These are phyloP conservation scores for Fragaria vesca DNA, from an alignment of 306 rosid species.

Conservation along the genomic window DNA sequence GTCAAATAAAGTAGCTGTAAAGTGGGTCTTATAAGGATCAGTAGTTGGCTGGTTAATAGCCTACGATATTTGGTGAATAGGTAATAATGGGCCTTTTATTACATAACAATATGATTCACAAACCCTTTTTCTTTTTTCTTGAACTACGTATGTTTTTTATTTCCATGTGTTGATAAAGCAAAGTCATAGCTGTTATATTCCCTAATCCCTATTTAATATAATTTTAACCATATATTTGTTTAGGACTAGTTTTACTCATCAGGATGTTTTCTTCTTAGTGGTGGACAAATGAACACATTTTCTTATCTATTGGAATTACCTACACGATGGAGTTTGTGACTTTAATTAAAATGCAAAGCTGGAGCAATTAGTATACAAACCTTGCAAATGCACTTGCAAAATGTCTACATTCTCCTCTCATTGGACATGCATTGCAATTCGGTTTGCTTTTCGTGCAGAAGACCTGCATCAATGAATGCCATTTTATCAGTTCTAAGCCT, in stretches of 20 bases:
- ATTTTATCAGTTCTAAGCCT: constrained; percentile 30
- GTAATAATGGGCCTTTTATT: not conserved
- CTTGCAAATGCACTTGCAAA: constrained; percentile 99
- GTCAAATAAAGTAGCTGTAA: constrained; percentile 18
- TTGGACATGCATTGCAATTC: constrained; percentile 97
- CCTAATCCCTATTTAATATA: not conserved
- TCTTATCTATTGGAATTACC: constrained; percentile 12
- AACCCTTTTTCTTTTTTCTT: not conserved
- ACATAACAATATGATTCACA: constrained; percentile 6
- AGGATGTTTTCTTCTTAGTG: constrained; percentile 1
- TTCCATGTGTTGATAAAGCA: constrained; percentile 1
- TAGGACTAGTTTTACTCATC: not conserved
- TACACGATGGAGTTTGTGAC: not conserved
- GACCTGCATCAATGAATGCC: constrained; percentile 55
- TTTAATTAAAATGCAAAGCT: constrained; percentile 8
- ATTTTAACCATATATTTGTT: not conserved
- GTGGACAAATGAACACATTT: not conserved
- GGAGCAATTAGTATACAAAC: constrained; percentile 37
- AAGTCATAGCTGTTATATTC: not conserved
- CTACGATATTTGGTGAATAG: not conserved
- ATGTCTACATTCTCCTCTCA: constrained; percentile 99
- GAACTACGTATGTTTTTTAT: not conserved
- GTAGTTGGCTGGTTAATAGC: constrained; percentile 1
- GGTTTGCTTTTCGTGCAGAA: constrained; percentile 97
- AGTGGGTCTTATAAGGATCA: constrained; percentile 15